phyloP scores from a whole-genome alignment of 2,329 filamentous ascomycete species.

The Corinectria fuckeliana region DNA sequence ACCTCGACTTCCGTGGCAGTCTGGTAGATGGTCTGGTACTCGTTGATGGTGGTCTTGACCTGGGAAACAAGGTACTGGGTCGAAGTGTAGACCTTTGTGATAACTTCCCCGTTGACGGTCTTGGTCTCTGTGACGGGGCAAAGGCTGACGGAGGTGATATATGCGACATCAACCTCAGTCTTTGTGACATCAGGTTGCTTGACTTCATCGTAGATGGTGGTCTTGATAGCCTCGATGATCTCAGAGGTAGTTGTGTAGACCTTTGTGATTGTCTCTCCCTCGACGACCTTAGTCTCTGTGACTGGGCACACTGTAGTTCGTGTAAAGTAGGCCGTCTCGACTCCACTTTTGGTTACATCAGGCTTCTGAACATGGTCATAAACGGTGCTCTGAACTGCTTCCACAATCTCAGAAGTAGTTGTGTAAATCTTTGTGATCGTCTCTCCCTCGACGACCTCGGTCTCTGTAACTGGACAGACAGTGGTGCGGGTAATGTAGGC shows the following conservation, averaged over 20 bases:
- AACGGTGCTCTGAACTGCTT: conserved; percentile 40
- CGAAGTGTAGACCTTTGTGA: conserved; percentile 47
- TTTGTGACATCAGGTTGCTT: conserved; percentile 47
- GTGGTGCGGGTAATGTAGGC: conserved; percentile 50
- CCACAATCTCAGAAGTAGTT: conserved; percentile 34
- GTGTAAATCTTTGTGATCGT: conserved; percentile 29
- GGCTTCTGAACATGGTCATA: conserved; percentile 46
- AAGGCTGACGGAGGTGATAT: conserved; percentile 50
- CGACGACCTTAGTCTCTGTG: conserved; percentile 44
- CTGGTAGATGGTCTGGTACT: conserved; percentile 33
- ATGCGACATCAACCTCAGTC: conserved; percentile 41
- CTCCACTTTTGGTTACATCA: conserved; percentile 45
- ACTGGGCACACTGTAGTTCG: conserved; percentile 48
- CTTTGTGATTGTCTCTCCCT: conserved; percentile 51
- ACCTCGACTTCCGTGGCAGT: conserved; percentile 29
- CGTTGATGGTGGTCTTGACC: conserved; percentile 49
- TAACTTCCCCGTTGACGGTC: conserved; percentile 47
- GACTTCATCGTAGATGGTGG: conserved; percentile 44
- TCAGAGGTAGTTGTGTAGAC: conserved; percentile 41
- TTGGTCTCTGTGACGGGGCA: conserved; percentile 34
- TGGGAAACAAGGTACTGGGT: conserved; percentile 42
- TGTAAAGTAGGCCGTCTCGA: conserved; percentile 49
- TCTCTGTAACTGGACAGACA: conserved; percentile 49
- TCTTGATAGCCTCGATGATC: conserved; percentile 38
- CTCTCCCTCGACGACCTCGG: conserved; percentile 37